Conservation (phyloP, 148 eudicot species). For the Rhododendron mucronatum region DNA sequence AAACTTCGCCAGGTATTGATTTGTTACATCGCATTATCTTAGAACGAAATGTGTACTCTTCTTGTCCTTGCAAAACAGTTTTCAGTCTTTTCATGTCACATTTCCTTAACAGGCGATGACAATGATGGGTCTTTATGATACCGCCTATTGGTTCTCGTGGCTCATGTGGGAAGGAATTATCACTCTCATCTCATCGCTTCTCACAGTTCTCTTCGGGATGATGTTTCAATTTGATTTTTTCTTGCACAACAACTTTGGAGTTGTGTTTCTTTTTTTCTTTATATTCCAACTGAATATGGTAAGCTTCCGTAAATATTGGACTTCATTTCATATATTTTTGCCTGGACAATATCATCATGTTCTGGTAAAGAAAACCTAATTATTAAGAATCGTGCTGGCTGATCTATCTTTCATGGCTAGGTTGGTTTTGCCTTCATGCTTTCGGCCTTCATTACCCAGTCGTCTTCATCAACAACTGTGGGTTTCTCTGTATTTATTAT, state of each 20-base stretch:
- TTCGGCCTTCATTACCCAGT: constrained; percentile 57
- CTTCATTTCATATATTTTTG: background rate
- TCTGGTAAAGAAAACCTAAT: constrained; percentile 1
- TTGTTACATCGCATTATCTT: constrained; percentile 3
- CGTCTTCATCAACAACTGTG: constrained; percentile 53
- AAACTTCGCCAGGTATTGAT: constrained; percentile 76
- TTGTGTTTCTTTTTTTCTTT: constrained; percentile 67
- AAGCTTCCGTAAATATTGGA: constrained; percentile 8
- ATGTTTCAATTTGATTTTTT: constrained; percentile 77
- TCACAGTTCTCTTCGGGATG: constrained; percentile 74
- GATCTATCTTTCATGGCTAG: constrained; percentile 29
- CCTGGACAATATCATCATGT: background rate
- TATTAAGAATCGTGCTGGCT: background rate
- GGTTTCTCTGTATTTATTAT: constrained; percentile 63
- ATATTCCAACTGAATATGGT: constrained; percentile 88
- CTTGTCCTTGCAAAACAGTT: background rate
- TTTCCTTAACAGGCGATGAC: constrained; percentile 65
- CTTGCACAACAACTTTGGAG: constrained; percentile 66
- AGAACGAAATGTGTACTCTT: background rate
- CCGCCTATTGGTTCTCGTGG: constrained; percentile 95
- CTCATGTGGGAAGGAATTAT: constrained; percentile 70
- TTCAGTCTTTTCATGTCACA: background rate
- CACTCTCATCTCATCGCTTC: constrained; percentile 50
- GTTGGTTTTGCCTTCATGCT: constrained; percentile 59
- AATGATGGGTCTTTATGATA: constrained; percentile 94